A percentile compares a stretch with the other conserved stretches of the same genome.
Evolutionary conservation across 257 asterid species (phyloP).

Genomic region (Cinchona pubescens): DNA sequence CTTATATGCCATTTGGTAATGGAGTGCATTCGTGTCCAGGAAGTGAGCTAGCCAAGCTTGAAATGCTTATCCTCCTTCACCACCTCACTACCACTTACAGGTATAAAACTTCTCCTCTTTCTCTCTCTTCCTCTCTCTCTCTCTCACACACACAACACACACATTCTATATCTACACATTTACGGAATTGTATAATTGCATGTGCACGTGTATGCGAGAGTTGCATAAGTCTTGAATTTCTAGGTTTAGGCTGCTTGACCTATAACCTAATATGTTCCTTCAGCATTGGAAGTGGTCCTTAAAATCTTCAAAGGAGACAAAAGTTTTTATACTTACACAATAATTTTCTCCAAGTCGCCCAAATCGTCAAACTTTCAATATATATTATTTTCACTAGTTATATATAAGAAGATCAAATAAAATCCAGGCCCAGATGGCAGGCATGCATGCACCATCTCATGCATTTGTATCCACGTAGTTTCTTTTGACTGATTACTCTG

Average conservation of each 20-base stretch:
- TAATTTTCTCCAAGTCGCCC: neutral
- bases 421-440: conserved; percentile 1
- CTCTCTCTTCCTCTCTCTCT: neutral
- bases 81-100: conserved; percentile 60
- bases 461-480: neutral
- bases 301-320: neutral
- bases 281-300: conserved; percentile 21
- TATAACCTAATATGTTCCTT: neutral
- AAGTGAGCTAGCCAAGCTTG: conserved; percentile 71
- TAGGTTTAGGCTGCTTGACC: conserved; percentile 8
- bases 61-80: conserved; percentile 66
- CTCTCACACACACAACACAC: neutral
- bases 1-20: conserved; percentile 70
- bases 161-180: neutral
- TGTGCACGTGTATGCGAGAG: neutral
- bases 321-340: neutral
- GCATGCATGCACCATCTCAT: conserved; percentile 11
- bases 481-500: neutral
- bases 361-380: neutral
- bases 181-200: neutral
- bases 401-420: neutral
- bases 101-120: conserved; percentile 22
- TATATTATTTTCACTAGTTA: neutral
- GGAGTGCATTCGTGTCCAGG: conserved; percentile 81
- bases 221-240: neutral